Percentiles rank a stretch among this genome's conserved stretches.
These are phyloP conservation scores for Verbena officinalis DNA, from an alignment of 257 asterid genomes.

Conservation along the genomic window DNA sequence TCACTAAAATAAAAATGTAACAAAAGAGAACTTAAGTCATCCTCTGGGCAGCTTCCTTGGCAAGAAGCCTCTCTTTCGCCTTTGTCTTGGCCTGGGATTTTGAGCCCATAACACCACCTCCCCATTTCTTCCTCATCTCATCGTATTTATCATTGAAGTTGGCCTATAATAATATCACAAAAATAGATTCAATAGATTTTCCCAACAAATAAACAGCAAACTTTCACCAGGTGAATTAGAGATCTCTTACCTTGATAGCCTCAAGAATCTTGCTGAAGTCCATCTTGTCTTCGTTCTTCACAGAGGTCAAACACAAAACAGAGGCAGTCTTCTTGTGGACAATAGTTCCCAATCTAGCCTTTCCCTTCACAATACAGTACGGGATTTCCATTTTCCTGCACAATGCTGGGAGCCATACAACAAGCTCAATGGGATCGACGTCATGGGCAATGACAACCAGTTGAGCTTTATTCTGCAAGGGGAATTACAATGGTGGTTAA, in stretches of 20 bases:
- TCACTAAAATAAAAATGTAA: no score
- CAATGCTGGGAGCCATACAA: constrained; percentile 53
- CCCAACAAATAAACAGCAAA: neutral
- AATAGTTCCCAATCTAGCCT: constrained; percentile 53
- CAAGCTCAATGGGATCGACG: constrained; percentile 60
- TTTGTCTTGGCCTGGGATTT: constrained; percentile 51
- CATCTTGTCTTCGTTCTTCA: constrained; percentile 53
- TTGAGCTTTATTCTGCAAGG: constrained; percentile 53
- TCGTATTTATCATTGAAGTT: constrained; percentile 56
- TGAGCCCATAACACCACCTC: constrained; percentile 61
- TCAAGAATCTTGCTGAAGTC: constrained; percentile 57
- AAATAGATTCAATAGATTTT: neutral
- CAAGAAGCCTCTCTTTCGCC: no score
- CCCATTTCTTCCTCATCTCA: constrained; percentile 55
- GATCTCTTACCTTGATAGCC: constrained; percentile 52
- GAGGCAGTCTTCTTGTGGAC: constrained; percentile 57
- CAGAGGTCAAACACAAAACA: constrained; percentile 56
- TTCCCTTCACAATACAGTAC: constrained; percentile 52
- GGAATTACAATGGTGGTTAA: neutral
- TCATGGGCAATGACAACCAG: constrained; percentile 58
- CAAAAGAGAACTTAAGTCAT: no score
- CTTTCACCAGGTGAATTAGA: neutral
- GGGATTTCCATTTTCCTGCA: constrained; percentile 66
- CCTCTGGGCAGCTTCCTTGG: no score
- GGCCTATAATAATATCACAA: constrained; percentile 28